Evolutionary conservation across 352 stramenopile species (phyloP), one percentile per base, ranked within the genome.

Genomic region (Phytophthora colocasiae): DNA sequence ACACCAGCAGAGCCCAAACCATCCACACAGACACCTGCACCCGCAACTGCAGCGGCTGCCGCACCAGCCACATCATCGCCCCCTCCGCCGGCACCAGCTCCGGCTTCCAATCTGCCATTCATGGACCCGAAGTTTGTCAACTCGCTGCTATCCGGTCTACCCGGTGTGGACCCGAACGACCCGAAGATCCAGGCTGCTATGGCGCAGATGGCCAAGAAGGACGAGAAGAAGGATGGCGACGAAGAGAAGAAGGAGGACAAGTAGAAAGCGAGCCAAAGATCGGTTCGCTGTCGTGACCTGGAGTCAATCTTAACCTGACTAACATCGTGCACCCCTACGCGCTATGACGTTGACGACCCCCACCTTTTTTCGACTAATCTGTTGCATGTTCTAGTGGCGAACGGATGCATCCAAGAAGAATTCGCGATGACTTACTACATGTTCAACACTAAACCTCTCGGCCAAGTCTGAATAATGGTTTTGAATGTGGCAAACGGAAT

Each of bases 111-210:
- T 53, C 71, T 93, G 48, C 89, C 89, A 34, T 97, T 97, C 65
- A 92, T 96, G 79, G 92, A 97, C 60, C 86, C 91, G 7, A 83
- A 80, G 36, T 97, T 97, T 56, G 91, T 98, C 61, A 93, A 94
- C 67, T 92, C 88, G 40, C 66, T 98, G 59, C 77, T 98, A 38
- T 91, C 78, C n/a, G 86, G 89, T 14, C 72, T 97, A 24, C 89
- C 87, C 14, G 92, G 92, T 49, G 92, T 97, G 58, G 93, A 98
- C 70, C 85, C 86, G 31, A 97, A 97, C 71, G 91, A 98, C 69
- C 92, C 93, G 4, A 92, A 97, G 69, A 97, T 98, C 71, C 77
- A 96, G 52, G 92, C 88, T 3, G 91, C 90, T 9, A 97, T 98
- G 85, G 84, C 83, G 36, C 85, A 96, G 71, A 89, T 96, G 74